Evolutionary conservation across 148 eudicot species (phyloP).

Genomic region (Rhododendron ovatum): DNA sequence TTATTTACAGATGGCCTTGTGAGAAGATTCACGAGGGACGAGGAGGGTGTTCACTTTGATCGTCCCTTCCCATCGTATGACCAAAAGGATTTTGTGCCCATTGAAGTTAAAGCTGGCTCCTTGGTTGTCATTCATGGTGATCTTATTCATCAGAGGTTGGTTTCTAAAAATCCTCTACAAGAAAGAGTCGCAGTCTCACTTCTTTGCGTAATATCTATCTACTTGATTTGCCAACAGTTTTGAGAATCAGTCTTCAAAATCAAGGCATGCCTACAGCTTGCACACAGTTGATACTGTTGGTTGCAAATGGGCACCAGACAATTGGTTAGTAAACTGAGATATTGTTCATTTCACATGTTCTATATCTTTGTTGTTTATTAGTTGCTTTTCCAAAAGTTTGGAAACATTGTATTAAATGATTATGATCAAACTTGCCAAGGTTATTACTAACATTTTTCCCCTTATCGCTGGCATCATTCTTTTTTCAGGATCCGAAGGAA

Average conservation of each 20-base stretch:
- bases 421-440: background rate
- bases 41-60: constrained; percentile 82
- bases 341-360: background rate
- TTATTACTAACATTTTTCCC: background rate
- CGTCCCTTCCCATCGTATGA: constrained; percentile 72
- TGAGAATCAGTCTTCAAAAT: constrained; percentile 81
- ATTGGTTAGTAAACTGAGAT: constrained; percentile 58
- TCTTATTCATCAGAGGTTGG: constrained; percentile 93
- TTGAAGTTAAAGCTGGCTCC: constrained; percentile 95
- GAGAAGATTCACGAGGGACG: constrained; percentile 83
- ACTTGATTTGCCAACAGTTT: constrained; percentile 40
- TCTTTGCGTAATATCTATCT: background rate
- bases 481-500: constrained; percentile 77
- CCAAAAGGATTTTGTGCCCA: constrained; percentile 71
- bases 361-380: background rate
- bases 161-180: background rate
- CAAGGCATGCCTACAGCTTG: constrained; percentile 96
- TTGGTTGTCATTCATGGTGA: constrained; percentile 92
- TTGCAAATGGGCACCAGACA: constrained; percentile 87
- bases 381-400: background rate
- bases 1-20: constrained; percentile 64
- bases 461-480: background rate
- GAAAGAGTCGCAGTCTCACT: background rate
- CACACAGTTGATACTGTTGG: constrained; percentile 84
- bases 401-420: background rate